Evolutionary conservation across 2,329 filamentous ascomycete genomes (phyloP).

Genomic region (Aspergillus oerlinghausenensis): DNA sequence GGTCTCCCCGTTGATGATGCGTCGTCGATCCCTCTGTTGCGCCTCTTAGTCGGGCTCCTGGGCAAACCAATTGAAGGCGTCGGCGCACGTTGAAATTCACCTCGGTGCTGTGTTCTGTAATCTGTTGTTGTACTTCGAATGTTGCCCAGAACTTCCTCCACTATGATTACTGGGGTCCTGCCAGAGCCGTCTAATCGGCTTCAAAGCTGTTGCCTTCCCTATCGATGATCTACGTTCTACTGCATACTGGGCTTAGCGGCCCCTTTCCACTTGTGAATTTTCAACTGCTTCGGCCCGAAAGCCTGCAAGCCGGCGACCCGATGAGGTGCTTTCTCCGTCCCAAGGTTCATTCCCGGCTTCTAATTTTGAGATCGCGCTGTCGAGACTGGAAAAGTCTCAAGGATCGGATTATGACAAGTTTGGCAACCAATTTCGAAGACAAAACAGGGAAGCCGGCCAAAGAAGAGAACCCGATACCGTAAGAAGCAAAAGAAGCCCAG

Average conservation of each 20-base stretch:
- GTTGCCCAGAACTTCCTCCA: not conserved
- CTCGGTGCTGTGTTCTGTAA: not conserved
- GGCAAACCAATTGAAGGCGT: conserved; percentile 12
- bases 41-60: conserved; percentile 21
- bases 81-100: conserved; percentile 9
- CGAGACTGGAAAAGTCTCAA: not conserved
- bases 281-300: not conserved
- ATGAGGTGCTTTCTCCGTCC: not conserved
- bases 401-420: not conserved
- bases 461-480: not conserved
- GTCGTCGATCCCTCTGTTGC: conserved; percentile 29
- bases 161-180: not conserved
- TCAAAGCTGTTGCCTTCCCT: not conserved
- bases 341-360: not conserved
- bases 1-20: conserved; percentile 22
- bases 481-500: not conserved
- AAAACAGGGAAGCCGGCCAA: not conserved
- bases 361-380: not conserved
- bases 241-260: not conserved
- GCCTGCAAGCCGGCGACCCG: not conserved
- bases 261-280: not conserved
- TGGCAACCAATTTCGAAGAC: not conserved
- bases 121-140: not conserved
- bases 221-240: not conserved
- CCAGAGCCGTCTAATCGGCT: not conserved